phyloP scores from a whole-genome alignment of 2,329 filamentous ascomycete species.

The Fusarium setosum region DNA sequence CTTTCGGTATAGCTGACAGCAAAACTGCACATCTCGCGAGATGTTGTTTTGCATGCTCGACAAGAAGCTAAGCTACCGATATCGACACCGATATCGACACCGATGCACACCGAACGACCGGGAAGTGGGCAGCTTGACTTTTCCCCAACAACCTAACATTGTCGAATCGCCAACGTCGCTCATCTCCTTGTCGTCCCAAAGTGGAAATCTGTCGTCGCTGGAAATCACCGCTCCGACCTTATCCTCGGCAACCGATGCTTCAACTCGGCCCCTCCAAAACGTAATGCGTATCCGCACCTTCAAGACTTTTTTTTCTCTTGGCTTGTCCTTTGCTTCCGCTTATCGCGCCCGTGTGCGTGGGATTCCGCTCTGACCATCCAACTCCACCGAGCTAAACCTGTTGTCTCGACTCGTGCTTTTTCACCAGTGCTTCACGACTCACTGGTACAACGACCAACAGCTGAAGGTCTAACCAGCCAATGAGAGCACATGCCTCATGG shows the following conservation, averaged over 20 bases:
- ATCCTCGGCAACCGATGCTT: constrained; percentile 18
- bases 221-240: neutral
- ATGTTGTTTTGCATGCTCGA: too few relatives aligned
- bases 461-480: constrained; percentile 3
- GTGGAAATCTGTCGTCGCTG: constrained; percentile 1
- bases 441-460: neutral
- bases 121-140: neutral
- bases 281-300: constrained; percentile 25
- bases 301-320: constrained; percentile 4
- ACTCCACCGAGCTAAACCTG: constrained; percentile 28
- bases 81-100: neutral
- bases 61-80: neutral
- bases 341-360: constrained; percentile 17
- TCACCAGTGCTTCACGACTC: neutral
- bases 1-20: neutral
- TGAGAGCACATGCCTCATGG: neutral
- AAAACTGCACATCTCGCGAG: neutral
- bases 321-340: constrained; percentile 7
- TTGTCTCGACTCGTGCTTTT: constrained; percentile 11
- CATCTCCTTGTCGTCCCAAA: neutral
- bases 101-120: constrained; percentile 1
- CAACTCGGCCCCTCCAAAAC: constrained; percentile 1
- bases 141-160: neutral
- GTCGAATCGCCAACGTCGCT: neutral
- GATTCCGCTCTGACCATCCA: constrained; percentile 4